phyloP scores from a whole-genome alignment of 148 eudicot species.

The Chenopodium berlandieri region DNA sequence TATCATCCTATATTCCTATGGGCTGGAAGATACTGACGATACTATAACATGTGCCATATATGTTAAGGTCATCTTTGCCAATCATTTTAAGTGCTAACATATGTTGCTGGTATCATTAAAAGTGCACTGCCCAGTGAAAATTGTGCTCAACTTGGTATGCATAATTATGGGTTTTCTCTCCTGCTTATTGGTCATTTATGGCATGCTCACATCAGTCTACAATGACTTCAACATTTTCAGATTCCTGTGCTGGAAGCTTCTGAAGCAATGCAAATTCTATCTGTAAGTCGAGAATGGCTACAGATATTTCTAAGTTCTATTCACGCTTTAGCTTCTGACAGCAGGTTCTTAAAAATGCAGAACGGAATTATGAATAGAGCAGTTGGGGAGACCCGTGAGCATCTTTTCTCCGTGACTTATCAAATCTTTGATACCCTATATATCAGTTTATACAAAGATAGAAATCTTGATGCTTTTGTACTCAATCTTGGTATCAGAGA shows the following conservation, averaged over 20 bases:
- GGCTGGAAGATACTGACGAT: background rate
- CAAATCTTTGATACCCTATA: background rate
- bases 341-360: conserved; percentile 41
- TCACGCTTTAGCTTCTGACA: conserved; percentile 15
- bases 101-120: background rate
- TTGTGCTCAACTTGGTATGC: background rate
- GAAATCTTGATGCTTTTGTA: conserved; percentile 3
- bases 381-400: conserved; percentile 91
- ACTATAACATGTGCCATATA: background rate
- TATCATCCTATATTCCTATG: background rate
- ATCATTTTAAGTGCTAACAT: background rate
- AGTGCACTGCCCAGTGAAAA: background rate
- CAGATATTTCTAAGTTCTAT: conserved; percentile 11
- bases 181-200: background rate
- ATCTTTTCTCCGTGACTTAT: conserved; percentile 22
- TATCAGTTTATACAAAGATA: background rate
- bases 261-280: conserved; percentile 65
- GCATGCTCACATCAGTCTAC: conserved; percentile 16
- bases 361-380: conserved; percentile 84
- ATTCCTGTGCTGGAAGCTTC: conserved; percentile 52
- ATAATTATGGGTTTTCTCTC: conserved; percentile 2
- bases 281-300: conserved; percentile 48
- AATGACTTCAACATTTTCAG: conserved; percentile 37
- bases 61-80: background rate
- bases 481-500: conserved; percentile 49